phyloP scores from a whole-genome alignment of 257 asterid species.

The Solanum clarkiae region DNA sequence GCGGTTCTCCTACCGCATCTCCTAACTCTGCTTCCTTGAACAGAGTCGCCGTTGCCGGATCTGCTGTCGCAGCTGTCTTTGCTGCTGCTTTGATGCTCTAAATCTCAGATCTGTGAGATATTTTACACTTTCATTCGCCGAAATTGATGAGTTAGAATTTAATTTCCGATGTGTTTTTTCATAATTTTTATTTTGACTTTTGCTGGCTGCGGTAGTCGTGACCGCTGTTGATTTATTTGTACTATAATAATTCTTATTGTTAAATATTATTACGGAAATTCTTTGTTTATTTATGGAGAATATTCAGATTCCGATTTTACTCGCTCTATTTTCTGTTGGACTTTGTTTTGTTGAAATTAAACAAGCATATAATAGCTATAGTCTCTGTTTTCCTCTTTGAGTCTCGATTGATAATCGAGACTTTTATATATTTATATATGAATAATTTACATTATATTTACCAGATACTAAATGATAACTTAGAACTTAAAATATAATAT shows the following conservation, averaged over 20 bases:
- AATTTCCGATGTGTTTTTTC: not conserved
- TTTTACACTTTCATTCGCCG: not conserved
- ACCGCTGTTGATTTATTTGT: not conserved
- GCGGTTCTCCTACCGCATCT: slow-evolving; percentile 15
- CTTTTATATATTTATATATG: too few species aligned
- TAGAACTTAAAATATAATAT: too few species aligned
- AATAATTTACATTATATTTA: too few species aligned
- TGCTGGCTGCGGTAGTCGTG: too few species aligned
- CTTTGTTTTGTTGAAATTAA: too few species aligned
- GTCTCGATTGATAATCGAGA: too few species aligned
- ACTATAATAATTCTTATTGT: not conserved
- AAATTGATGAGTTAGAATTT: not conserved
- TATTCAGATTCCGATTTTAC: not conserved
- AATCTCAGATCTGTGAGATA: slow-evolving; percentile 1
- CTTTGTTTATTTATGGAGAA: not conserved
- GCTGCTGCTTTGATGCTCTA: slow-evolving; percentile 31
- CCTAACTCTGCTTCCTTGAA: slow-evolving; percentile 26
- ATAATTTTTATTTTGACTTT: not conserved
- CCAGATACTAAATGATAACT: too few species aligned
- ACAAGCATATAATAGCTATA: too few species aligned
- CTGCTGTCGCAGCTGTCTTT: slow-evolving; percentile 24
- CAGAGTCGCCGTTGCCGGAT: slow-evolving; percentile 41
- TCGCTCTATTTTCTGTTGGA: too few species aligned
- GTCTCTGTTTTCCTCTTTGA: too few species aligned
- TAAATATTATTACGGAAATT: not conserved